These are phyloP conservation scores for Blastobotrys persicus DNA, from an alignment of 1,139 yeast genomes.

Conservation along the genomic window DNA sequence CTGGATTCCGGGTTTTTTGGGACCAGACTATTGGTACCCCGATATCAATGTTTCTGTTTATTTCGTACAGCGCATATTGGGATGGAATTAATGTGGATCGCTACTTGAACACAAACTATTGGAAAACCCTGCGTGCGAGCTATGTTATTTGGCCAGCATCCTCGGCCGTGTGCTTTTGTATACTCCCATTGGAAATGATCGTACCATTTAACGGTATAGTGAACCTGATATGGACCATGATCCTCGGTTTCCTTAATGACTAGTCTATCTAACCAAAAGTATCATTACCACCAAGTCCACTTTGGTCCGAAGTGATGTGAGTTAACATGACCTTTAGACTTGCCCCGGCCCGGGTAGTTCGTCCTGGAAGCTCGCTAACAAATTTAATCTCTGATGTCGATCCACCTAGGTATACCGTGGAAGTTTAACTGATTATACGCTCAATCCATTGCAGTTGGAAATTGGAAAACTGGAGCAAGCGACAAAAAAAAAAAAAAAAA, in stretches of 20 bases:
- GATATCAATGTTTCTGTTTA: conserved; percentile 34
- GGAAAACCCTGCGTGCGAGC: conserved; percentile 33
- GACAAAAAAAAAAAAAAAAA: too few relatives aligned
- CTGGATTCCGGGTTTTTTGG: conserved; percentile 30
- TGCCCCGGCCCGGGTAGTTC: too few relatives aligned
- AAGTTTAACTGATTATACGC: too few relatives aligned
- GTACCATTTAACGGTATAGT: conserved; percentile 38
- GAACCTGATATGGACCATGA: conserved; percentile 38
- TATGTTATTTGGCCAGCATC: conserved; percentile 40
- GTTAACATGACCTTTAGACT: too few relatives aligned
- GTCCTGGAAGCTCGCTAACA: too few relatives aligned
- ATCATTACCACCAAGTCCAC: too few relatives aligned
- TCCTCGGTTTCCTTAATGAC: conserved; percentile 31
- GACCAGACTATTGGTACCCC: conserved; percentile 40
- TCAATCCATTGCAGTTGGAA: too few relatives aligned
- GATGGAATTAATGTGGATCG: conserved; percentile 38
- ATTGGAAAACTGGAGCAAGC: too few relatives aligned
- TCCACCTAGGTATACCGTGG: too few relatives aligned
- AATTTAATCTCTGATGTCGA: too few relatives aligned
- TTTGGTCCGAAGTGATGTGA: too few relatives aligned
- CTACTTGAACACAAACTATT: conserved; percentile 31
- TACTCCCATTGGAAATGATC: conserved; percentile 33
- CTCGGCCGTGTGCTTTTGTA: conserved; percentile 34
- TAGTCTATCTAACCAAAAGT: neutral
- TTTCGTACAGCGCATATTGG: conserved; percentile 38